Evolutionary conservation across 2,329 filamentous ascomycete species (phyloP), one percentile per base, ranked within the genome.

Genomic region (Dactylonectria macrodidyma): DNA sequence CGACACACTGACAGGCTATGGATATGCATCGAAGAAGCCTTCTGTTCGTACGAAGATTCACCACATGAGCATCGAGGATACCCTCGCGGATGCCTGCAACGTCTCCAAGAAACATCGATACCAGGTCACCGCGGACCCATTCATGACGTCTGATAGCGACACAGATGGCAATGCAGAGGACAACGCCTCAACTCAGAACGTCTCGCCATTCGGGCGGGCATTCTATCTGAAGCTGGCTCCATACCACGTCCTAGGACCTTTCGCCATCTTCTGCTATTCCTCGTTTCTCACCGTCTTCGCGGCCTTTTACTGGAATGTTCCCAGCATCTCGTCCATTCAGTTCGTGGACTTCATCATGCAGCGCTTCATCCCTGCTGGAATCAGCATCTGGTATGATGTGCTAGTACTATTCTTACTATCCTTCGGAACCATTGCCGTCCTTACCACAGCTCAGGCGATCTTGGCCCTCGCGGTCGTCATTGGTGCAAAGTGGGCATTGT

Each of bases 201-300:
- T 78, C 7, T 81, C 81, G 3, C 87, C 87, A 0, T 89, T 90
- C 69, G 87, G 87, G 34, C 82, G 86, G 10, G 87, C 87, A 2
- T 89, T 89, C 75, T 89, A 89, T 77, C 79, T 84, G 52, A 80
- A 81, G 19, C 77, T 84, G 55, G 85, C 87, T 2, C 80, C 84
- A 1, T 89, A 88, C 78, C 79, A 80, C 48, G 87, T 89, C 26
- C 77, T 86, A 48, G 81, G 83, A 2, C 83, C 83, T 11, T 80
- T 81, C 61, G 76, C 80, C 12, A 88, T 88, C 69, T 84, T 86
- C 73, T 76, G 81, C 64, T 89, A 89, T 77, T 87, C 85, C 1
- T 78, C 81, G 10, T 77, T 84, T 68, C 81, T 83, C 55, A 82
- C 81, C 10, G 78, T 88, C 44, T 78, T 86, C 68, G 84, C 83